Conservation (phyloP, 331 rosid genomes). For the Phaseolus coccineus region DNA sequence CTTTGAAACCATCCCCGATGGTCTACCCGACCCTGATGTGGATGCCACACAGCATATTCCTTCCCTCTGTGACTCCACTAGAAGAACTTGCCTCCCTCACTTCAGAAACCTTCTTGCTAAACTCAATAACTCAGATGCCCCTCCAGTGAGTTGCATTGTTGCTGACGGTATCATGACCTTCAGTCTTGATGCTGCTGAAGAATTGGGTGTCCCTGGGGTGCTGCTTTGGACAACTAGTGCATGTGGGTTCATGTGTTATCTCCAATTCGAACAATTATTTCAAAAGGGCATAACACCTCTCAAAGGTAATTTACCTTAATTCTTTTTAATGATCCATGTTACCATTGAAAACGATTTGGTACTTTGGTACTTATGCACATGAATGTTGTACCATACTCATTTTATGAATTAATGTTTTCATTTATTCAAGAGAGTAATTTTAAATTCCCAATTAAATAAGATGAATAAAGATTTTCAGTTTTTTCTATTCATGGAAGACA, state of each 20-base stretch:
- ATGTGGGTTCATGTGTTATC: slow-evolving; percentile 58
- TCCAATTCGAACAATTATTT: slow-evolving; percentile 42
- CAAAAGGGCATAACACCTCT: slow-evolving; percentile 54
- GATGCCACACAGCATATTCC: slow-evolving; percentile 55
- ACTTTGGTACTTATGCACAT: too few relatives aligned
- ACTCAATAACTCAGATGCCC: slow-evolving; percentile 41
- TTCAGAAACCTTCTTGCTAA: slow-evolving; percentile 47
- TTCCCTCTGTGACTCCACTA: slow-evolving; percentile 50
- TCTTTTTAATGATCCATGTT: background rate
- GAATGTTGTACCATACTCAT: too few relatives aligned
- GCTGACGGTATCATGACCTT: slow-evolving; percentile 70
- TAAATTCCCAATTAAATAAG: too few relatives aligned
- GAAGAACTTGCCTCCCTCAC: slow-evolving; percentile 46
- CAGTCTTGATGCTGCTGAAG: slow-evolving; percentile 55
- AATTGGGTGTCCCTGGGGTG: slow-evolving; percentile 55
- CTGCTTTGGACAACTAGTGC: slow-evolving; percentile 61
- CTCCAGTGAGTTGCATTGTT: slow-evolving; percentile 57
- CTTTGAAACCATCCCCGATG: slow-evolving; percentile 70
- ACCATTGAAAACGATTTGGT: too few relatives aligned
- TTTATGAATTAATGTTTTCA: background rate
- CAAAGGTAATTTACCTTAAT: slow-evolving; percentile 45
- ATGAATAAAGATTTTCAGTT: too few relatives aligned
- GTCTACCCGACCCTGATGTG: slow-evolving; percentile 54
- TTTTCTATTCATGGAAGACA: too few relatives aligned
- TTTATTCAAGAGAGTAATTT: background rate